Evolutionary conservation across 306 rosid genomes (phyloP).

Genomic region (Quillaja saponaria): DNA sequence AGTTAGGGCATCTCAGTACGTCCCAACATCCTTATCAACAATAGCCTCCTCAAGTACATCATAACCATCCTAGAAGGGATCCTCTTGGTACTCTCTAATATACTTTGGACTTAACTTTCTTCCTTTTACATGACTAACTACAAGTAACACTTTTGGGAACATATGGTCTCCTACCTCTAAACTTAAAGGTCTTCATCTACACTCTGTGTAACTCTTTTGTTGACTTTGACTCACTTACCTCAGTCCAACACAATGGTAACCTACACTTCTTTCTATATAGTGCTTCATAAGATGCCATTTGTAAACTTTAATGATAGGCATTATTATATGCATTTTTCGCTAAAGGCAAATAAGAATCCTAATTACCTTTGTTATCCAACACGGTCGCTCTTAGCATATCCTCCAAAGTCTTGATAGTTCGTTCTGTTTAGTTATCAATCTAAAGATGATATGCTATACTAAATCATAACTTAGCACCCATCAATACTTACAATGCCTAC

Average conservation of each 20-base stretch:
- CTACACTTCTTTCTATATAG: background rate
- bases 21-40: too few species aligned
- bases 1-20: too few species aligned
- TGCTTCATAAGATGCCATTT: background rate
- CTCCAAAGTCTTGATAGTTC: background rate
- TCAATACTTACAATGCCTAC: too few species aligned
- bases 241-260: background rate
- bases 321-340: background rate
- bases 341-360: background rate
- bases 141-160: too few species aligned
- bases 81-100: too few species aligned
- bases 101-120: too few species aligned
- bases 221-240: background rate
- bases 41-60: too few species aligned
- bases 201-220: background rate
- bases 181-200: background rate
- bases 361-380: background rate
- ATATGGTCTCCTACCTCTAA: background rate
- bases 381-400: background rate
- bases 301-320: background rate
- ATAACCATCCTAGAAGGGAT: too few species aligned
- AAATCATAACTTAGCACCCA: too few species aligned
- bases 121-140: too few species aligned
- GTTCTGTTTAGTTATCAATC: too few species aligned
- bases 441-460: too few species aligned